Evolutionary conservation across 1,284 basidiomycete genomes (phyloP), one percentile per base, ranked within the genome.

Genomic region (Cystobasidiaceae sp.): DNA sequence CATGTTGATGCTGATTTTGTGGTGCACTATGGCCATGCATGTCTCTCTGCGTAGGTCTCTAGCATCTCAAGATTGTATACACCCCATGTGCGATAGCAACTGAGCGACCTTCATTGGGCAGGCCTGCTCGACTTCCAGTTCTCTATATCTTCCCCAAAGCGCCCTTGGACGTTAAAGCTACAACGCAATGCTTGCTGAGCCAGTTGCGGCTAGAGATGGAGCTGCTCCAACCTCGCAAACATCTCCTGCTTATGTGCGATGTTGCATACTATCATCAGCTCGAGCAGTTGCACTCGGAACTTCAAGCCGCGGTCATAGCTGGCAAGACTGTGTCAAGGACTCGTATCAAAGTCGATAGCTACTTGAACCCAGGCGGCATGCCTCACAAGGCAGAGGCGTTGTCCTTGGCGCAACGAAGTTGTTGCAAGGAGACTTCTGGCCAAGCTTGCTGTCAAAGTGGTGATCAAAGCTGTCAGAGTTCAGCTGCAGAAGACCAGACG

Each of bases 21-120:
- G 67, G 86, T 99, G 4, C 94, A 98, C 75, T 97, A 96, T 74
- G 94, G 96, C 0, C 90, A 97, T 79, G 93, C 94, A 0, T 99
- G 96, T 77, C 83, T 98, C 79, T 93, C 87, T 75, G 83, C 85
- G 89, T 90, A 69, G 67, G 88, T 80, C 19, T 7, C 15, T n/a
- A 8, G 4, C 3, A 30, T 19, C 7, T 13, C 13, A 27, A 28
- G 23, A 4, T 17, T 15, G 13, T n/a, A n/a, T 30, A 44, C 32
- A 34, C 13, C 15, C 4, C 21, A 57, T 41, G 72, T 27, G 71
- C 69, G 30, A 52, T 13, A 30, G 55, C 49, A 6, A 54, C 17
- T 15, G 34, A 15, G 44, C 21, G 15, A 44, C 25, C 28, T 23
- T 27, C 19, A n/a, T n/a, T n/a, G 39, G 50, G 11, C 66, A 89